phyloP scores from a whole-genome alignment of 805 yeast genomes.

The Ogataea naganishii region DNA sequence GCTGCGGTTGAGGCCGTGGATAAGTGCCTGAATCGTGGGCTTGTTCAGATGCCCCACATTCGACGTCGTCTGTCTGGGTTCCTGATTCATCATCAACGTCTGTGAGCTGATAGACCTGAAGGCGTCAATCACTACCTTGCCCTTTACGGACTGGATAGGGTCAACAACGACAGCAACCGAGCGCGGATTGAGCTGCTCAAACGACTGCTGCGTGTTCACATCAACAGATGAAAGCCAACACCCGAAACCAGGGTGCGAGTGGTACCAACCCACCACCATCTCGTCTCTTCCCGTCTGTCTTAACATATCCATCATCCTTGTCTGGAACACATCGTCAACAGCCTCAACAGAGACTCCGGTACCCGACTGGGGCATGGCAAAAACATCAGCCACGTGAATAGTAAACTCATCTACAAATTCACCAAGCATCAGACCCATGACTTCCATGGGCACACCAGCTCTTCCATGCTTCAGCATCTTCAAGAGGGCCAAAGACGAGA shows the following conservation, averaged over 20 bases:
- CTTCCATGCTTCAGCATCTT: conserved; percentile 98
- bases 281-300: conserved; percentile 98
- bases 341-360: conserved; percentile 99
- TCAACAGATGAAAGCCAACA: conserved; percentile 98
- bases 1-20: conserved; percentile 94
- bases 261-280: conserved; percentile 99
- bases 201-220: conserved; percentile 95
- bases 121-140: conserved; percentile 98
- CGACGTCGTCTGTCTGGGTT: conserved; percentile 95
- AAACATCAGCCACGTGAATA: conserved; percentile 93
- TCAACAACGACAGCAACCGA: conserved; percentile 98
- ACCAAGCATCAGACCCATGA: conserved; percentile 97
- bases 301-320: conserved; percentile 99
- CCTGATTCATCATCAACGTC: conserved; percentile 89
- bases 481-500: conserved; percentile 87
- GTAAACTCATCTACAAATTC: conserved; percentile 97
- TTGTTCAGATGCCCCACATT: conserved; percentile 92
- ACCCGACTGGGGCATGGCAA: conserved; percentile 97
- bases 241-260: conserved; percentile 99
- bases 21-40: conserved; percentile 93
- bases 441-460: conserved; percentile 75
- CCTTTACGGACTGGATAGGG: conserved; percentile 97
- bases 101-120: conserved; percentile 88
- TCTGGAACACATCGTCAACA: conserved; percentile 97
- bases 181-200: conserved; percentile 89